Percentiles rank a stretch among this genome's conserved stretches.
Evolutionary conservation across 129 eudicot species (phyloP).

Genomic region (Flaveria trinervia): DNA sequence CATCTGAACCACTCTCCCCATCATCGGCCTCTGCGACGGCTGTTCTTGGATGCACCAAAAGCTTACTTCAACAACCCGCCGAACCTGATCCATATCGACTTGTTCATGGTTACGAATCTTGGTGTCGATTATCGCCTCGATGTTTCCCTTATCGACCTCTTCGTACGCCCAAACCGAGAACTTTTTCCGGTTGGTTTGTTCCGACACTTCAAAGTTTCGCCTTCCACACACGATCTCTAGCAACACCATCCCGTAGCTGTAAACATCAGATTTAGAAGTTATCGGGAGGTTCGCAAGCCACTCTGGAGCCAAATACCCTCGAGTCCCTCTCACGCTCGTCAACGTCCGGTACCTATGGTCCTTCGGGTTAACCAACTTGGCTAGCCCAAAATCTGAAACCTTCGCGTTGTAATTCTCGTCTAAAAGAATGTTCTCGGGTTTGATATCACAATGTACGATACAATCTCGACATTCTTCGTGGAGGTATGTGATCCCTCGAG

Average conservation of each 20-base stretch:
- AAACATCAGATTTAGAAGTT: slow-evolving; percentile 78
- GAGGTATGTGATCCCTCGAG: slow-evolving; percentile 79
- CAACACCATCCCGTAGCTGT: slow-evolving; percentile 87
- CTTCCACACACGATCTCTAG: slow-evolving; percentile 92
- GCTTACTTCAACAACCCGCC: slow-evolving; percentile 61
- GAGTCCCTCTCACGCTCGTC: slow-evolving; percentile 86
- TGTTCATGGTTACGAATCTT: slow-evolving; percentile 45
- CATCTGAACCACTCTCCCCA: slow-evolving; percentile 95
- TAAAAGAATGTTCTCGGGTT: slow-evolving; percentile 88
- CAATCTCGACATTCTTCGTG: slow-evolving; percentile 97
- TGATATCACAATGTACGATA: slow-evolving; percentile 85
- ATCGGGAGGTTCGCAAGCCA: slow-evolving; percentile 95
- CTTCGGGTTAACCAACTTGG: slow-evolving; percentile 69
- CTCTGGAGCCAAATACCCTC: slow-evolving; percentile 93
- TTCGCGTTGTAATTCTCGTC: slow-evolving; percentile 74
- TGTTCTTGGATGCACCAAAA: slow-evolving; percentile 97
- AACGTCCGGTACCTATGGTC: slow-evolving; percentile 77
- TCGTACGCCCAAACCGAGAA: slow-evolving; percentile 86
- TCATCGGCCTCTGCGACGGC: slow-evolving; percentile 85
- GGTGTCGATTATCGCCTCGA: slow-evolving; percentile 49
- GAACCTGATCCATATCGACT: slow-evolving; percentile 61
- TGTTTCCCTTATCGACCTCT: slow-evolving; percentile 74
- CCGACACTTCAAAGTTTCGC: slow-evolving; percentile 80
- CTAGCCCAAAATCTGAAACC: slow-evolving; percentile 86
- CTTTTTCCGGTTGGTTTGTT: slow-evolving; percentile 61